Evolutionary conservation across 352 stramenopile genomes (phyloP), one percentile per base, ranked within the genome.

Genomic region (Globisporangium cystogenes): DNA sequence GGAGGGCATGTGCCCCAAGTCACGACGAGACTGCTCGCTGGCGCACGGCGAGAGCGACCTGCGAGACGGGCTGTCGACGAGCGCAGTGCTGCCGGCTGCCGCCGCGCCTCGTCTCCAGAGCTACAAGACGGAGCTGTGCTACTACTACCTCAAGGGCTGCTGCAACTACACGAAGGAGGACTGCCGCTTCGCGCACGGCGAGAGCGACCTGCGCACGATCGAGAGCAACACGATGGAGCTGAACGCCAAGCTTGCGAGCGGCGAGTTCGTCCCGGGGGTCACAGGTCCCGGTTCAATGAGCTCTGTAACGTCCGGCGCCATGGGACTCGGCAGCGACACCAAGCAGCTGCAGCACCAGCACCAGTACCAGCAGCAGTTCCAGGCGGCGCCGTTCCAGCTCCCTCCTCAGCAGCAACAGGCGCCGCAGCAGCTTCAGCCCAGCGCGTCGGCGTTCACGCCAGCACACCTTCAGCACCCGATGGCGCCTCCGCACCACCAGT

Each of bases 81-180:
- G 18, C 16, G 47, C 50, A 1, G 40, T 53, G n/a, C 40, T 87
- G 29, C 68, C 70, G 16, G n/a, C 40, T 18, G 51, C 75, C 11
- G 70, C 77, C 12, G 80, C 78, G 7, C 79, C 81, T 46, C 70
- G 83, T 31, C 60, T 92, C 33, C 80, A 94, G 61, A 94, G 83
- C 59, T 94, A 94, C 75, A 94, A 94, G 79, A 94, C 83, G 0
- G 80, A 94, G 62, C 57, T 94, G 42, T 94, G 83, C 68, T 94
- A 91, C 62, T 94, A 92, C 63, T 94, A 90, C 51, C 64, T 94
- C 26, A 91, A 92, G 43, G 83, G 83, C 26, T 90, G 84, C 59
- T 94, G 83, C 73, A 94, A 94, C 65, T 94, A 90, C 66, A 74
- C 81, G 4, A 94, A 87, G 59, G 83, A 92, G 5, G 83, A 94